Conservation (phyloP, 2,329 filamentous ascomycete species). For the Talaromyces sp. region DNA sequence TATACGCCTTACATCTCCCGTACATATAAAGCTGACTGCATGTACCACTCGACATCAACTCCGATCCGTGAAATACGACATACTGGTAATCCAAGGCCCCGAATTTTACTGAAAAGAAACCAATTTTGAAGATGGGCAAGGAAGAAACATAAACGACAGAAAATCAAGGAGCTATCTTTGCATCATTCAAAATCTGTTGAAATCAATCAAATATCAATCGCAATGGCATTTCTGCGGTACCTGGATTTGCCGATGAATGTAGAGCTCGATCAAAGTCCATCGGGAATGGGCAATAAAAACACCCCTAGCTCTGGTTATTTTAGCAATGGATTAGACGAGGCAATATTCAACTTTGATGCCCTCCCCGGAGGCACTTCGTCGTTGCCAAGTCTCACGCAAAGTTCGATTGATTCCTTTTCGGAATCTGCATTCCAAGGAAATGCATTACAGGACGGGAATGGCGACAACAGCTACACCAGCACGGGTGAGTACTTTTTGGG, state of each 20-base stretch:
- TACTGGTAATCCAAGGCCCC: not conserved
- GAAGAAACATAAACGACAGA: not conserved
- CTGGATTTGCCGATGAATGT: not conserved
- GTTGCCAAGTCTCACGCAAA: not conserved
- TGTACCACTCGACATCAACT: not conserved
- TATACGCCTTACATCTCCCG: not conserved
- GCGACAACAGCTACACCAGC: not conserved
- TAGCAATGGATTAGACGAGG: not conserved
- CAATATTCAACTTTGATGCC: not conserved
- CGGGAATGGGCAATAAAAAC: not conserved
- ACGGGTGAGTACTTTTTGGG: not conserved
- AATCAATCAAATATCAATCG: not conserved
- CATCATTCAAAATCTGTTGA: not conserved
- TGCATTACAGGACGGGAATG: too few relatives aligned
- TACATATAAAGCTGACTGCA: not conserved
- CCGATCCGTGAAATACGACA: not conserved
- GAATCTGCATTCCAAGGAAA: not conserved
- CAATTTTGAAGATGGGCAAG: not conserved
- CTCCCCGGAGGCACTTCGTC: not conserved
- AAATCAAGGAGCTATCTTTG: not conserved
- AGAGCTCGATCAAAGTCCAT: not conserved
- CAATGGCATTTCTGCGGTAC: not conserved
- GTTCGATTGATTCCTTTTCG: not conserved
- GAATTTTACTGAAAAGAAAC: not conserved
- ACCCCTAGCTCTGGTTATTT: not conserved